A percentile compares a stretch with the other conserved stretches of the same genome.
Evolutionary conservation across 202 grass and related monocot species (phyloP).

Genomic region (Zizania palustris): DNA sequence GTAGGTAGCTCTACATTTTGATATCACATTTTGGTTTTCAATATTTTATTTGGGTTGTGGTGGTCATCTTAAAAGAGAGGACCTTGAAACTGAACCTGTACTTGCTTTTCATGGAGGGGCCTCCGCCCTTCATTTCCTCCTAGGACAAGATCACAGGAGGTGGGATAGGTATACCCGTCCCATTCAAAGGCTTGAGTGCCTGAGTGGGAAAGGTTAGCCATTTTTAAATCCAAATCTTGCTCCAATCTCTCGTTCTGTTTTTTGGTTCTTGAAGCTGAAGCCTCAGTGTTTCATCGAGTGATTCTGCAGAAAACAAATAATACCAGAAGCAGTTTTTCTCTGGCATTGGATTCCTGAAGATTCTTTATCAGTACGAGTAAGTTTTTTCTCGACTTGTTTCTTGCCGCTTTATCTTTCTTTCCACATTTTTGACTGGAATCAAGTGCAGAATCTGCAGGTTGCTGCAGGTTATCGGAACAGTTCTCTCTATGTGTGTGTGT

Average conservation of each 20-base stretch:
- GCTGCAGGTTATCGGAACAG: background rate
- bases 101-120: conserved; percentile 55
- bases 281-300: background rate
- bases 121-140: conserved; percentile 52
- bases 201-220: conserved; percentile 36
- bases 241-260: conserved; percentile 28
- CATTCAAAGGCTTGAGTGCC: conserved; percentile 60
- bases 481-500: background rate
- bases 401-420: conserved; percentile 20
- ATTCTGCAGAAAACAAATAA: background rate
- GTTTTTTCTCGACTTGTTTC: background rate
- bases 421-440: conserved; percentile 29
- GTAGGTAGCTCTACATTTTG: conserved; percentile 45
- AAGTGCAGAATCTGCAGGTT: conserved; percentile 23
- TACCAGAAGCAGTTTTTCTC: background rate
- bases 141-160: conserved; percentile 42
- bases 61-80: conserved; percentile 51
- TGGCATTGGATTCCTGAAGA: conserved; percentile 48
- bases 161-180: conserved; percentile 45
- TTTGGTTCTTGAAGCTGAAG: conserved; percentile 39
- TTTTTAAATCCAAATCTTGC: conserved; percentile 51
- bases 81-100: conserved; percentile 50
- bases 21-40: conserved; percentile 40
- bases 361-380: conserved; percentile 26
- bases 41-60: conserved; percentile 2